Evolutionary conservation across 1,284 basidiomycete species (phyloP).

Genomic region (Sporisorium sorghi): DNA sequence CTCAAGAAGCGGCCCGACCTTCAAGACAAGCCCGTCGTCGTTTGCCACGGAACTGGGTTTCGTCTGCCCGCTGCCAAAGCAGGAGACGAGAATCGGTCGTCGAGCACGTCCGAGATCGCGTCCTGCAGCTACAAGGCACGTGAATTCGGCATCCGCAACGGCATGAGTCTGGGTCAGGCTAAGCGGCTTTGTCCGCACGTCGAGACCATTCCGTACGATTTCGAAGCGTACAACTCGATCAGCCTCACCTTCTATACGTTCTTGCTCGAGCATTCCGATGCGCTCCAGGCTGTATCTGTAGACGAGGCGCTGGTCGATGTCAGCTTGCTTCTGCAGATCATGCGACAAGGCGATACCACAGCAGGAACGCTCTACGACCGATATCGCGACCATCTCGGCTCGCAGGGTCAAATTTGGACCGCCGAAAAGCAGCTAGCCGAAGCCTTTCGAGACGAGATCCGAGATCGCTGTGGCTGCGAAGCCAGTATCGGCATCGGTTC

Average conservation of each 20-base stretch:
- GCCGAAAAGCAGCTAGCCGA: conserved; percentile 76
- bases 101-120: conserved; percentile 79
- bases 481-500: conserved; percentile 84
- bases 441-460: conserved; percentile 81
- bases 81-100: conserved; percentile 32
- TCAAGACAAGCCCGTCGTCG: conserved; percentile 79
- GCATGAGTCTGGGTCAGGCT: conserved; percentile 80
- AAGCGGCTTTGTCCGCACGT: conserved; percentile 69
- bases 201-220: conserved; percentile 89
- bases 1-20: conserved; percentile 60
- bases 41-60: conserved; percentile 80
- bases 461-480: conserved; percentile 83
- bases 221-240: conserved; percentile 73
- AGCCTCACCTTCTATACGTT: conserved; percentile 92
- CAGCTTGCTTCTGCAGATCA: conserved; percentile 74
- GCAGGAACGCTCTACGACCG: conserved; percentile 28
- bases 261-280: conserved; percentile 87
- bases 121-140: conserved; percentile 94
- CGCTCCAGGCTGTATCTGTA: conserved; percentile 92
- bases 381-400: conserved; percentile 36
- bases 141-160: conserved; percentile 86
- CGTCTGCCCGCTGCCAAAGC: conserved; percentile 29
- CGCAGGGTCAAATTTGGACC: conserved; percentile 47
- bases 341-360: conserved; percentile 38
- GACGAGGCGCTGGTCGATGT: conserved; percentile 96